Evolutionary conservation across 2,329 filamentous ascomycete species (phyloP).

Genomic region (Phyllachora maydis): DNA sequence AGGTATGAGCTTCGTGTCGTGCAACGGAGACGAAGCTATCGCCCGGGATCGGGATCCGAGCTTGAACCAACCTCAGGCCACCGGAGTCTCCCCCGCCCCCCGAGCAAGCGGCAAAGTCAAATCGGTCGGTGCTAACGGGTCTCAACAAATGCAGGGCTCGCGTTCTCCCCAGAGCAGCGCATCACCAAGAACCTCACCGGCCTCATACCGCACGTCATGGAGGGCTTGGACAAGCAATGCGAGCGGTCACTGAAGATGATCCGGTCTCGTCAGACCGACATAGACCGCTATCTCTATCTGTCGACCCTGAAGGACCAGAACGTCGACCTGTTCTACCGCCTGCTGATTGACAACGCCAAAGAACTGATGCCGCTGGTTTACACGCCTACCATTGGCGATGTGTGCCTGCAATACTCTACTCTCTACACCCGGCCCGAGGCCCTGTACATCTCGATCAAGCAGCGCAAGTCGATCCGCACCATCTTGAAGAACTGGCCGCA

Average conservation of each 20-base stretch:
- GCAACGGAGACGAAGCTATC: no score
- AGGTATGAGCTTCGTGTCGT: no score
- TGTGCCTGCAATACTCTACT: constrained; percentile 89
- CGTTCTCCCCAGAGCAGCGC: constrained; percentile 43
- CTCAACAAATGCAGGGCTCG: no score
- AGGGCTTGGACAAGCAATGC: constrained; percentile 37
- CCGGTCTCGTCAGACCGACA: constrained; percentile 41
- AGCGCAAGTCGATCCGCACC: constrained; percentile 72
- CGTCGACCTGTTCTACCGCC: constrained; percentile 63
- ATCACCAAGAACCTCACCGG: constrained; percentile 43
- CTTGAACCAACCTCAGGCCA: no score
- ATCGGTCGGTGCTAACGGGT: no score
- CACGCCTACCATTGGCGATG: constrained; percentile 83
- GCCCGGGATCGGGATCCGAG: no score
- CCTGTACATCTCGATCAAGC: constrained; percentile 88
- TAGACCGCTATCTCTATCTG: constrained; percentile 75
- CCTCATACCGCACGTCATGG: constrained; percentile 42
- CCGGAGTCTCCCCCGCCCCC: no score
- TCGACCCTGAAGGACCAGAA: constrained; percentile 57
- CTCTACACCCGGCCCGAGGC: constrained; percentile 90
- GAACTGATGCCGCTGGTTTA: constrained; percentile 73
- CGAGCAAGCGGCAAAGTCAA: no score
- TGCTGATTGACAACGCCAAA: constrained; percentile 56
- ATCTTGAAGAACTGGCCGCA: constrained; percentile 92
- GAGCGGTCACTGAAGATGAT: constrained; percentile 56